Conservation (phyloP, 768 basidiomycete species). For the Pholiota molesta region DNA sequence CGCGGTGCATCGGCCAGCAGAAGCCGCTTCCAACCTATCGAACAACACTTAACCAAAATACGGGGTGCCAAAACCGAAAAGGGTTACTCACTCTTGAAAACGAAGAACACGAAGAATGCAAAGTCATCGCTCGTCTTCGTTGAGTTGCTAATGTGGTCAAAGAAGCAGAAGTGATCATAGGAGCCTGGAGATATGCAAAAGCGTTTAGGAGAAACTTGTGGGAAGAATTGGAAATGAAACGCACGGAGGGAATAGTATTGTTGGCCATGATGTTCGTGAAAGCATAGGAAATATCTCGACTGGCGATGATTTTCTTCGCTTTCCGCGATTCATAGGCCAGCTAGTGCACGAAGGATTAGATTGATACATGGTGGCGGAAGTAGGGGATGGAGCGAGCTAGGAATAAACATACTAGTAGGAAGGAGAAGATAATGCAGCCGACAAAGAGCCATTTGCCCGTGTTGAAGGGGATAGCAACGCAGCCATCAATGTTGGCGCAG, state of each 20-base stretch:
- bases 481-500: slow-evolving; percentile 64
- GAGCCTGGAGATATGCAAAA: slow-evolving; percentile 56
- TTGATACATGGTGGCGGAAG: background rate
- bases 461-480: slow-evolving; percentile 84
- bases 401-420: slow-evolving; percentile 72
- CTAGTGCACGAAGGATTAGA: slow-evolving; percentile 29
- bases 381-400: background rate
- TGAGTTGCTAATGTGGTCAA: slow-evolving; percentile 93
- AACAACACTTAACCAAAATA: background rate
- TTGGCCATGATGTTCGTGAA: slow-evolving; percentile 99
- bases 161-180: slow-evolving; percentile 98
- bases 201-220: slow-evolving; percentile 11
- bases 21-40: slow-evolving; percentile 45
- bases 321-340: slow-evolving; percentile 92
- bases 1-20: slow-evolving; percentile 94
- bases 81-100: slow-evolving; percentile 84
- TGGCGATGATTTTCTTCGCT: slow-evolving; percentile 90
- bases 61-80: background rate
- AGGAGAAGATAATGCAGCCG: slow-evolving; percentile 98
- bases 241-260: slow-evolving; percentile 93
- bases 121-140: slow-evolving; percentile 97
- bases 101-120: slow-evolving; percentile 99
- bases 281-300: slow-evolving; percentile 95
- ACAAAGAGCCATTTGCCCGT: slow-evolving; percentile 97
- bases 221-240: slow-evolving; percentile 30